phyloP scores from a whole-genome alignment of 495 filamentous ascomycete genomes.

The Aspergillus cristatus region DNA sequence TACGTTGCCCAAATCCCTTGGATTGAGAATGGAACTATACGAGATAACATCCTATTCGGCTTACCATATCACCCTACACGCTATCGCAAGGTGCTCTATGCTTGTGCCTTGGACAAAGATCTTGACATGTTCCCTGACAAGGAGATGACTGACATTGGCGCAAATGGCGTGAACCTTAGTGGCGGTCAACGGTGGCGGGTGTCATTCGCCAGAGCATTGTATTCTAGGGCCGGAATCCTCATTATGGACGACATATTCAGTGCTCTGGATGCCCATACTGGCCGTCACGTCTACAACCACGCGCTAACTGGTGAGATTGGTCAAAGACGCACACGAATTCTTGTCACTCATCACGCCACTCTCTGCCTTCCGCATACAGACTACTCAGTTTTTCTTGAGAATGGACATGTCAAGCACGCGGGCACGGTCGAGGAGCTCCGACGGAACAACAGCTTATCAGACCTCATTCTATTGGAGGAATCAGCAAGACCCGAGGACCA shows the following conservation, averaged over 20 bases:
- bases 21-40: conserved; percentile 71
- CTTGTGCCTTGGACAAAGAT: conserved; percentile 62
- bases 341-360: conserved; percentile 73
- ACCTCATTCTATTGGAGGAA: conserved; percentile 51
- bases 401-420: conserved; percentile 53
- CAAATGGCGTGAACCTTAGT: conserved; percentile 71
- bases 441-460: conserved; percentile 44
- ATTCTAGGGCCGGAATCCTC: conserved; percentile 67
- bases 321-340: conserved; percentile 57
- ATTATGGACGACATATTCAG: conserved; percentile 77
- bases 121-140: conserved; percentile 62
- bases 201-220: conserved; percentile 67
- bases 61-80: conserved; percentile 55
- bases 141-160: conserved; percentile 65
- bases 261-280: conserved; percentile 55
- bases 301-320: conserved; percentile 60
- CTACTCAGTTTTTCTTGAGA: conserved; percentile 57
- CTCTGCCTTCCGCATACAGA: conserved; percentile 59
- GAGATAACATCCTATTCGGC: conserved; percentile 63
- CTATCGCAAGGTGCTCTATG: conserved; percentile 53
- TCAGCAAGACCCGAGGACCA: conserved; percentile 17
- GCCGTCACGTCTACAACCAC: conserved; percentile 64
- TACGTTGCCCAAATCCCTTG: conserved; percentile 74
- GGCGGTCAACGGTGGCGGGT: conserved; percentile 74
- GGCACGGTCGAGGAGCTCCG: conserved; percentile 34